phyloP scores from a whole-genome alignment of 441 rosid species.

The Gossypium trilobum region DNA sequence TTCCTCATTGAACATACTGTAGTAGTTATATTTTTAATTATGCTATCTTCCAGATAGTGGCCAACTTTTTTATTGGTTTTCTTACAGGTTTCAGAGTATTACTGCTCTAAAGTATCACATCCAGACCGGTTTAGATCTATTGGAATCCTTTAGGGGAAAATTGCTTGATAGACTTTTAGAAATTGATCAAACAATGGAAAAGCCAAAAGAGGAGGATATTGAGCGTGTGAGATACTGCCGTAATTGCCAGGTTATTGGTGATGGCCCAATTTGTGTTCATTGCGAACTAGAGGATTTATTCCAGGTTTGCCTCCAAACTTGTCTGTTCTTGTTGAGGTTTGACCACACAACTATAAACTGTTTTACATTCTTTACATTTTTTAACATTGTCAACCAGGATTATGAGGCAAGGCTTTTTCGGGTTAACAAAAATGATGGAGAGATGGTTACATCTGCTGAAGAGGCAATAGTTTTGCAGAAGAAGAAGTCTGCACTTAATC shows the following conservation, averaged over 20 bases:
- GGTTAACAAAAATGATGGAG: slow-evolving; percentile 64
- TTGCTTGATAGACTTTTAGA: slow-evolving; percentile 58
- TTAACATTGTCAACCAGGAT: slow-evolving; percentile 36
- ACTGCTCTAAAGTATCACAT: slow-evolving; percentile 71
- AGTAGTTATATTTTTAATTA: background rate
- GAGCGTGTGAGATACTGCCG: slow-evolving; percentile 63
- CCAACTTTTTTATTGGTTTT: slow-evolving; percentile 18
- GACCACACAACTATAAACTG: background rate
- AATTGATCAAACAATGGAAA: slow-evolving; percentile 72
- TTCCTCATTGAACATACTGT: background rate
- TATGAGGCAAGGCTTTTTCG: slow-evolving; percentile 89
- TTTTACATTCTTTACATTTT: slow-evolving; percentile 9
- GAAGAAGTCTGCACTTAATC: slow-evolving; percentile 73
- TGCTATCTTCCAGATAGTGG: slow-evolving; percentile 8
- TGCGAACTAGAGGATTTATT: slow-evolving; percentile 81
- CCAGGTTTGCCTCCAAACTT: slow-evolving; percentile 44
- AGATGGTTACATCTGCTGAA: slow-evolving; percentile 64
- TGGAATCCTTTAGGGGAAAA: slow-evolving; percentile 60
- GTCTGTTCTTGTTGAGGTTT: slow-evolving; percentile 12
- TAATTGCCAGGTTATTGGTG: slow-evolving; percentile 53
- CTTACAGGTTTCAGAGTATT: slow-evolving; percentile 61
- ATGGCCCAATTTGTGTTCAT: slow-evolving; percentile 76
- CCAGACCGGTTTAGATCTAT: slow-evolving; percentile 64
- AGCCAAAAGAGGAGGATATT: slow-evolving; percentile 74
- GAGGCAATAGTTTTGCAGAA: slow-evolving; percentile 69